phyloP scores from a whole-genome alignment of 495 filamentous ascomycete species.

The Lineolata rhizophorae region DNA sequence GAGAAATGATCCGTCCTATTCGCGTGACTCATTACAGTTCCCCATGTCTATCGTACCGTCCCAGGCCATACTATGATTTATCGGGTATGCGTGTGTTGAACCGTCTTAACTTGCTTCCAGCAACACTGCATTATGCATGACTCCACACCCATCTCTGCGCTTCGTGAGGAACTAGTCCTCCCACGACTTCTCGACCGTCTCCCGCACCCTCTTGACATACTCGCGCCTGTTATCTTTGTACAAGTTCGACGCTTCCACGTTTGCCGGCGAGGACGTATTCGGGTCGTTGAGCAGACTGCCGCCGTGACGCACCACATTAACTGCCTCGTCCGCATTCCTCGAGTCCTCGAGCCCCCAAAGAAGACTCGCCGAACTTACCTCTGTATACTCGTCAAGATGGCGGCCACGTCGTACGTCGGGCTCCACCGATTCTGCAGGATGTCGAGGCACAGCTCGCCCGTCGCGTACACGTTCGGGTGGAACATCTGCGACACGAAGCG shows the following conservation, averaged over 20 bases:
- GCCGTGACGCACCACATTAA: conserved; percentile 3
- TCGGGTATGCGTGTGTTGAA: no score
- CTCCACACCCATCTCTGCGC: no score
- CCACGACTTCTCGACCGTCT: conserved; percentile 99
- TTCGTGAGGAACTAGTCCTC: no score
- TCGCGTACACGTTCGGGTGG: conserved; percentile 94
- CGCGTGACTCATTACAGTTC: no score
- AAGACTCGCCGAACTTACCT: conserved; percentile 33
- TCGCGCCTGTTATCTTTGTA: conserved; percentile 97
- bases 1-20: no score
- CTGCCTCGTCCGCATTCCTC: not conserved
- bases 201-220: conserved; percentile 82
- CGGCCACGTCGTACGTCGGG: conserved; percentile 94
- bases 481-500: conserved; percentile 99
- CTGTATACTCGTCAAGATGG: conserved; percentile 91
- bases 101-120: no score
- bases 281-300: conserved; percentile 88
- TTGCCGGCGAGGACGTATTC: conserved; percentile 90
- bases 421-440: conserved; percentile 98
- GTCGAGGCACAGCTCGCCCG: conserved; percentile 88
- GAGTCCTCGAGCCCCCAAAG: not conserved
- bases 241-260: conserved; percentile 93
- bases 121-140: no score
- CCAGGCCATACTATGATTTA: no score
- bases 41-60: no score